These are phyloP conservation scores for Dacryopinax spathularia DNA, from an alignment of 768 basidiomycete species.

Conservation along the genomic window DNA sequence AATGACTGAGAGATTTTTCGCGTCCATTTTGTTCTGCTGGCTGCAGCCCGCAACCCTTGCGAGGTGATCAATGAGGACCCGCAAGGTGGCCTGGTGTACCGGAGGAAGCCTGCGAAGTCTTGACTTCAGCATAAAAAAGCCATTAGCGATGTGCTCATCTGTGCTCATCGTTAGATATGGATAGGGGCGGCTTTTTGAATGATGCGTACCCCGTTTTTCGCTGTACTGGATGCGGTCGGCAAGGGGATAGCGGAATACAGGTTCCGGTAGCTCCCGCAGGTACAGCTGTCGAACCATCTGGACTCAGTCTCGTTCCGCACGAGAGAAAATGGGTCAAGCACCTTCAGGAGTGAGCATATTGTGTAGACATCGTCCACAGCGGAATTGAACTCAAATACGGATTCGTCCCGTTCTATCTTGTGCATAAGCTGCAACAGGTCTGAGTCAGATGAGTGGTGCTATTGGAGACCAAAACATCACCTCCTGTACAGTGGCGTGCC, in stretches of 20 bases:
- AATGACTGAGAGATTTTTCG: conserved; percentile 81
- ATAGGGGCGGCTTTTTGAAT: neutral
- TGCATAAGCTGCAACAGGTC: conserved; percentile 48
- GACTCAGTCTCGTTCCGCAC: neutral
- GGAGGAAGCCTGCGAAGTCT: conserved; percentile 72
- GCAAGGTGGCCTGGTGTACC: conserved; percentile 75
- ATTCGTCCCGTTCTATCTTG: conserved; percentile 74
- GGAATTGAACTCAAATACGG: conserved; percentile 54
- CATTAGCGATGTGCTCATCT: conserved; percentile 60
- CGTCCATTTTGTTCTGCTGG: conserved; percentile 85
- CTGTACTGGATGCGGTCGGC: conserved; percentile 71
- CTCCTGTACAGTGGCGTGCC: conserved; percentile 71
- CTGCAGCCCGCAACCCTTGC: conserved; percentile 48
- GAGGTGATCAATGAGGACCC: conserved; percentile 69
- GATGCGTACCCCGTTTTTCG: conserved; percentile 49
- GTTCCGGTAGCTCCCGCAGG: conserved; percentile 77
- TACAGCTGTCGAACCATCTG: conserved; percentile 38
- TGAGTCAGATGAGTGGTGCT: neutral
- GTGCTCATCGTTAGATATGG: neutral
- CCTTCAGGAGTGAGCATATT: conserved; percentile 75
- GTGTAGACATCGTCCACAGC: conserved; percentile 66
- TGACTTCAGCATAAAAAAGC: conserved; percentile 64
- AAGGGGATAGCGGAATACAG: conserved; percentile 67
- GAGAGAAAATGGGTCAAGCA: too few relatives aligned
- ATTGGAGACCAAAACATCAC: conserved; percentile 30